Evolutionary conservation across 1,139 yeast genomes (phyloP), one percentile per base, ranked within the genome.

Genomic region (Pichia sp.): DNA sequence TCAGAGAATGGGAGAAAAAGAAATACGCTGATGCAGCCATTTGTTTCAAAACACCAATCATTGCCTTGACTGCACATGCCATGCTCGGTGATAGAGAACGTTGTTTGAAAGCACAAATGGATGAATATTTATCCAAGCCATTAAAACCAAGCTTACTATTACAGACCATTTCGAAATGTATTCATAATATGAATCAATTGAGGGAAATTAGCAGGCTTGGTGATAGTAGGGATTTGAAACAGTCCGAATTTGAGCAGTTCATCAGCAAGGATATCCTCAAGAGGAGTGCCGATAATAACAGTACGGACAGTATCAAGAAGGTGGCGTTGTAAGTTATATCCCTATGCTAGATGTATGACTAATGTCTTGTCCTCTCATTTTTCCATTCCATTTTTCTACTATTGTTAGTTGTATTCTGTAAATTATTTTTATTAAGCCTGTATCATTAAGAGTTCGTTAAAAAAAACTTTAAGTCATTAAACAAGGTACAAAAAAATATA

Each of bases 21-120:
- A 77, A 79, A 44, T 85, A 85, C n/a, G 77, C 79, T 25, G 85
- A 84, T 43, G 67, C 74, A 2, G 64, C 72, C 37, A 64, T 72
- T 34, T 35, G 33, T 30, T 70, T 70, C 51, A 68, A 94, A 42
- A 79, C 93, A 2, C 94, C 94, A 18, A 84, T 85, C 48, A 85
- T 85, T 51, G 94, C 95, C 1, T 66, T 85, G 39, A 85, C 95
- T 0, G 95, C 94, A 0, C 94, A 85, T 57, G 94, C 94, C 5
- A 84, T 84, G 94, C 67, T 84, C 64, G 93, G 93, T 29, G 95
- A 85, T 58, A 66, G 94, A 40, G 94, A 84, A 56, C 72, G 83
- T 49, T 84, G 94, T 39, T 67, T 84, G 59, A 83, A 83, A 40
- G 86, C 87, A 31, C 94, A 87, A 40, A 85, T 85, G 94, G 95